phyloP scores from a whole-genome alignment of 2,329 filamentous ascomycete species.

The Aspergillus fumigatiaffinis region DNA sequence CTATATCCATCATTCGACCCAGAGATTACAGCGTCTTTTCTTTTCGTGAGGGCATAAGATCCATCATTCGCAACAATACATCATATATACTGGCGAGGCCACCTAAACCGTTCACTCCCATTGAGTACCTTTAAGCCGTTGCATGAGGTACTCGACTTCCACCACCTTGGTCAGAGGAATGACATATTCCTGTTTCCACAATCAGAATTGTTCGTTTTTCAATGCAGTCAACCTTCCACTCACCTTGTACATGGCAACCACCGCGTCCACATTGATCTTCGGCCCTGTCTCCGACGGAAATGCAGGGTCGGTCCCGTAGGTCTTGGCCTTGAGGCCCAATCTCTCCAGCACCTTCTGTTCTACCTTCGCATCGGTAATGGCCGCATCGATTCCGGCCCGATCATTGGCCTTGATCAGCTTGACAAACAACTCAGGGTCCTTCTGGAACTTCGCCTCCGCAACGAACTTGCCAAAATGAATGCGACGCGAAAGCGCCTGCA shows the following conservation, averaged over 20 bases:
- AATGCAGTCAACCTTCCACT: conserved; percentile 6
- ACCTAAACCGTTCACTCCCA: conserved; percentile 37
- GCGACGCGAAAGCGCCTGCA: conserved; percentile 83
- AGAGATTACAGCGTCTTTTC: neutral
- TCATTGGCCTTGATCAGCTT: conserved; percentile 77
- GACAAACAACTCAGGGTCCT: conserved; percentile 76
- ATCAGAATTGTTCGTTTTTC: neutral
- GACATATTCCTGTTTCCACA: conserved; percentile 58
- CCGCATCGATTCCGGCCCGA: conserved; percentile 74
- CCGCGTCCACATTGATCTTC: conserved; percentile 91
- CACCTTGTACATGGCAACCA: conserved; percentile 77
- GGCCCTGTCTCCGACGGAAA: conserved; percentile 43
- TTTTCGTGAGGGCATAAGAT: neutral
- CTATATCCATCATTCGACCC: neutral
- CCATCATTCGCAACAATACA: neutral
- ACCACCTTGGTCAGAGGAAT: conserved; percentile 98
- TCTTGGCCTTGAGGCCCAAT: conserved; percentile 81
- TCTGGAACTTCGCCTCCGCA: conserved; percentile 88
- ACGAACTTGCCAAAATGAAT: conserved; percentile 99
- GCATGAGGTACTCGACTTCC: conserved; percentile 97
- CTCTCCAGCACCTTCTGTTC: conserved; percentile 89
- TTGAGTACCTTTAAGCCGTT: conserved; percentile 62
- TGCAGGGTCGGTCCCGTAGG: conserved; percentile 87
- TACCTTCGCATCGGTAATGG: conserved; percentile 85
- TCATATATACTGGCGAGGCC: neutral